Base-by-base conservation (phyloP, 2,329 filamentous ascomycete species). In the Monosporascus sp. region DNA sequence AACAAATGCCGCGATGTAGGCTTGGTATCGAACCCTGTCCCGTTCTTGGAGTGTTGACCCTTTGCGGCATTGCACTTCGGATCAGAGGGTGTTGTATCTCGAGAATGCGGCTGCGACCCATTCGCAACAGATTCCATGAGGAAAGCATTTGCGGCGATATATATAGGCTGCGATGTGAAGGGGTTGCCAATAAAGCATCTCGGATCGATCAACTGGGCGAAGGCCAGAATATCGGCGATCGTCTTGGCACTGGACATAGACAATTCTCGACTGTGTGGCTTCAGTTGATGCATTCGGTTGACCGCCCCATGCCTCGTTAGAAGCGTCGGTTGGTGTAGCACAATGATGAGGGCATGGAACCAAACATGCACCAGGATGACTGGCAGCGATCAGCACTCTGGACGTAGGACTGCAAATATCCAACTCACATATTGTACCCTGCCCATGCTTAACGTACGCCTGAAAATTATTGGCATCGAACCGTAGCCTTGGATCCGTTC, bases 211-310 rank as follows among this genome's bases (percentile, higher is more conserved):
- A 95, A 74, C 65, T 95, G 90, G 0, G 90, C 89, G 68, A 95
- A 95, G 1, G 88, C 87, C 8, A 95, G 72, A 17, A 96, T 96
- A 62, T 96, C 91, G 36, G 90, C 90, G 56, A 96, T 94, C 0
- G 91, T 95, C 73, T 95, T 96, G 14, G 91, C 91, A 24, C 90
- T 93, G 16, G 88, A 92, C 87, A 93, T 92, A 56, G 88, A 90
- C 5, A 86, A 69, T 66, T 94, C 90, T 52, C 89, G 85, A 59
- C 90, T 94, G 64, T 94, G 90, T 0, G 87, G 83, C 38, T 91
- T 83, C 1, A 96, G 76, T 52, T 91, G 87, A 49, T 90, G 79
- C 51, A 88, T 85, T 53, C 73, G 75, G 45, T 72, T 74, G 36
- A 80, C 67, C 16, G 76, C 72, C n/a, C 77, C 79, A 62, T 94